phyloP scores from a whole-genome alignment of 768 basidiomycete species.

The Fomitopsis pulvina region DNA sequence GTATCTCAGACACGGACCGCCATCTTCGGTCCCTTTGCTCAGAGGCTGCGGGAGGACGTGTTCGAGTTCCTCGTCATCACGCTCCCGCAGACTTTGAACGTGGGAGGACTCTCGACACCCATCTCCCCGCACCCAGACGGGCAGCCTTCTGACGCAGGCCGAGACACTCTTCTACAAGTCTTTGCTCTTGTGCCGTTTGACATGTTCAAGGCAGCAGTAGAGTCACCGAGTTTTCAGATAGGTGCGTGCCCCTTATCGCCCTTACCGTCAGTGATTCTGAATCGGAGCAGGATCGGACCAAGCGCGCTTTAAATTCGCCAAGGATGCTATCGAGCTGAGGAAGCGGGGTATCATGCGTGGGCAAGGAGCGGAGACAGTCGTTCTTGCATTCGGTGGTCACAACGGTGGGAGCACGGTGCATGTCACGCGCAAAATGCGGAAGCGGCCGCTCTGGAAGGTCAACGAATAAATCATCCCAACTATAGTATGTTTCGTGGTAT shows the following conservation, averaged over 20 bases:
- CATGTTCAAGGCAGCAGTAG: constrained; percentile 76
- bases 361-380: constrained; percentile 78
- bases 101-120: constrained; percentile 23
- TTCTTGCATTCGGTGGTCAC: constrained; percentile 79
- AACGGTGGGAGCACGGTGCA: constrained; percentile 73
- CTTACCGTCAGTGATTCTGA: background rate
- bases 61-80: constrained; percentile 72
- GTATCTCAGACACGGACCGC: constrained; percentile 36
- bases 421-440: constrained; percentile 79
- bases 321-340: constrained; percentile 78
- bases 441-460: constrained; percentile 39
- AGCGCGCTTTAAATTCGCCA: constrained; percentile 86
- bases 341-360: constrained; percentile 67
- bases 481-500: constrained; percentile 9
- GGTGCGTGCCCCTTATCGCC: constrained; percentile 32
- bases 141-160: constrained; percentile 35
- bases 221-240: constrained; percentile 74
- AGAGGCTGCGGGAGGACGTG: constrained; percentile 67
- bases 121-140: constrained; percentile 32
- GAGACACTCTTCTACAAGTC: constrained; percentile 66
- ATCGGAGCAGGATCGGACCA: constrained; percentile 64
- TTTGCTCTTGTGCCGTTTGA: constrained; percentile 83
- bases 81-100: constrained; percentile 61
- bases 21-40: constrained; percentile 74
- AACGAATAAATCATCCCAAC: constrained; percentile 14